Evolutionary conservation across 2,329 filamentous ascomycete species (phyloP), one percentile per base, ranked within the genome.

Genomic region (Cordyceps pruinosa): DNA sequence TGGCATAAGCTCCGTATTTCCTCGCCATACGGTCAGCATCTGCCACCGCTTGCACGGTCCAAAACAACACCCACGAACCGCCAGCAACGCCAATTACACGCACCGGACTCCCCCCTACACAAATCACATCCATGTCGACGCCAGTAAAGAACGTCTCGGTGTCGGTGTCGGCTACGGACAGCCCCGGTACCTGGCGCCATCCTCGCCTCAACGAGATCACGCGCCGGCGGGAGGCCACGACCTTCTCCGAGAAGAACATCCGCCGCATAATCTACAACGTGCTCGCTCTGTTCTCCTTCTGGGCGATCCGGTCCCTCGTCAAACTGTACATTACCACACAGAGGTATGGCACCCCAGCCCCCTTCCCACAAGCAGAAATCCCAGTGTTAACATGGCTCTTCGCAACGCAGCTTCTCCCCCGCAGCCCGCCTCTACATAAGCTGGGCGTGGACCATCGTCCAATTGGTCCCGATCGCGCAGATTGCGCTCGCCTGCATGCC

Each of bases 161-260:
- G 19, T 61, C 71, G 1, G 61, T 66, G 23, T 61, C 71, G 1
- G 61, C 66, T 21, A 67, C 72, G 28, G 81, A 84, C 54, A 84
- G 80, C 64, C 82, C 89, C 7, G 92, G 93, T 56, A 90, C 86
- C 68, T 99, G 94, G 93, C 84, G 86, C 67, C 94, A 99, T 70
- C 94, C 94, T 34, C 85, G 87, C 61, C 80, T 97, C 62, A 82
- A 90, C 66, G 93, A 97, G 73, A 95, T 99, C 68, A 85, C 88
- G 17, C 82, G 82, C 61, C 85, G 94, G 52, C 89, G 91, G 68
- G 86, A 89, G 69, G 86, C 86, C 21, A 84, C 85, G 15, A 88
- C 80, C 48, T 96, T 97, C 70, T 84, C 86, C 57, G 85, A 92
- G 64, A 83, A 82, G 68, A 93, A 96, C 62, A 73, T 94, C 49